These are phyloP conservation scores for Solanum virginianum DNA, from an alignment of 257 asterid genomes.

Conservation along the genomic window DNA sequence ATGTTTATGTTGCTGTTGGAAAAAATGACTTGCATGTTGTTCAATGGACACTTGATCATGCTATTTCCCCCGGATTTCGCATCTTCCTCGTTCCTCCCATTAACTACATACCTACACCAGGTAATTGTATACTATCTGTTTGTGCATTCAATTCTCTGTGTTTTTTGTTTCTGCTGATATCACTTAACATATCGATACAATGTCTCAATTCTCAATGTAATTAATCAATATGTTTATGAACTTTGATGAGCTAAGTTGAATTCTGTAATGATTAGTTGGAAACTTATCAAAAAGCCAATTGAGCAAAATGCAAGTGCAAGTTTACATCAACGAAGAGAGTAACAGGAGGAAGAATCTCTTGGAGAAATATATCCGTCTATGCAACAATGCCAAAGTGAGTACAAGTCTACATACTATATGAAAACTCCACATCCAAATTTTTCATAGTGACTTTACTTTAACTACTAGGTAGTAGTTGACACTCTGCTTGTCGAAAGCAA, in stretches of 20 bases:
- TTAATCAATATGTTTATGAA: neutral
- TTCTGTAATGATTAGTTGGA: slow-evolving; percentile 36
- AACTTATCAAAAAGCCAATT: slow-evolving; percentile 60
- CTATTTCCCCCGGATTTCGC: slow-evolving; percentile 28
- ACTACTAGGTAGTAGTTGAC: slow-evolving; percentile 50
- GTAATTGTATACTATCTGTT: slow-evolving; percentile 2
- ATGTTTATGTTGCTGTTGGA: slow-evolving; percentile 64
- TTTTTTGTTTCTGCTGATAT: too few species aligned
- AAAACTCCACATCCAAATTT: neutral
- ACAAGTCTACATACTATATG: neutral
- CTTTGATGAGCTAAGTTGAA: neutral
- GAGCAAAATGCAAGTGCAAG: slow-evolving; percentile 54
- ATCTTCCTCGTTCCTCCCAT: slow-evolving; percentile 49
- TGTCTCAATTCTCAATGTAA: neutral
- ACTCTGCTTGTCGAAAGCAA: slow-evolving; percentile 78
- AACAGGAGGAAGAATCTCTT: slow-evolving; percentile 47
- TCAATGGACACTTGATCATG: slow-evolving; percentile 27
- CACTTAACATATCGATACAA: too few species aligned
- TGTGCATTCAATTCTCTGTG: too few species aligned
- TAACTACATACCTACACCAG: slow-evolving; percentile 53
- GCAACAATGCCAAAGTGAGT: slow-evolving; percentile 1
- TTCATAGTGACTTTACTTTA: neutral
- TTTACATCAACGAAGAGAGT: slow-evolving; percentile 46
- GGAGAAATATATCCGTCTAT: slow-evolving; percentile 52
- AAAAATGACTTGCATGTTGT: slow-evolving; percentile 55